These are phyloP conservation scores for Cladophialophora exuberans DNA, from an alignment of 2,329 filamentous ascomycete species.

Conservation along the genomic window DNA sequence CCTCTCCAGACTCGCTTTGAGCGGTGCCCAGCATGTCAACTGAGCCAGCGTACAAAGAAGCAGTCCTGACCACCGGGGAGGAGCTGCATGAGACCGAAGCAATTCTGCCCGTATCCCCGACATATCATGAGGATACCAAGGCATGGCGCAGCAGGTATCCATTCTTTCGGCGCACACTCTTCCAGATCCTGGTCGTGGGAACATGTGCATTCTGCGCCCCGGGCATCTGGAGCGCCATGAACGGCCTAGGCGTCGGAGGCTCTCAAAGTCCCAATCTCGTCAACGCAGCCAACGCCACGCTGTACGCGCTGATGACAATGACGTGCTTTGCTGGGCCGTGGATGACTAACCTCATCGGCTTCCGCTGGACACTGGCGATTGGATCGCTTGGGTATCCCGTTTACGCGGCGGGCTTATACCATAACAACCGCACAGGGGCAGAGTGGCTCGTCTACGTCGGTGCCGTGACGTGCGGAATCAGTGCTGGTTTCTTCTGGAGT, in stretches of 20 bases:
- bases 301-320: constrained; percentile 51
- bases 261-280: constrained; percentile 46
- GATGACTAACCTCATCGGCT: constrained; percentile 46
- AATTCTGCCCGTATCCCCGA: neutral
- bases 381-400: constrained; percentile 51
- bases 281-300: constrained; percentile 51
- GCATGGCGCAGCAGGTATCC: neutral
- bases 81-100: neutral
- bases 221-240: constrained; percentile 54
- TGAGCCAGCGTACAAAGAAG: neutral
- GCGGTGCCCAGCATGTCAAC: neutral
- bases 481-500: constrained; percentile 46
- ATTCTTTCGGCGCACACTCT: constrained; percentile 47
- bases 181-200: constrained; percentile 52
- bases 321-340: constrained; percentile 47
- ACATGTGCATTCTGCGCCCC: constrained; percentile 51
- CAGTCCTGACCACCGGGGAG: neutral
- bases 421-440: constrained; percentile 49
- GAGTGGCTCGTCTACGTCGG: constrained; percentile 52
- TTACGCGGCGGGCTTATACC: constrained; percentile 49
- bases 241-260: constrained; percentile 45
- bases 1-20: no score
- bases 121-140: neutral
- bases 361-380: constrained; percentile 45
- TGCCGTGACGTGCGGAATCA: constrained; percentile 47